These are phyloP conservation scores for Penicillium odoratum DNA, from an alignment of 495 filamentous ascomycete genomes.

Conservation along the genomic window DNA sequence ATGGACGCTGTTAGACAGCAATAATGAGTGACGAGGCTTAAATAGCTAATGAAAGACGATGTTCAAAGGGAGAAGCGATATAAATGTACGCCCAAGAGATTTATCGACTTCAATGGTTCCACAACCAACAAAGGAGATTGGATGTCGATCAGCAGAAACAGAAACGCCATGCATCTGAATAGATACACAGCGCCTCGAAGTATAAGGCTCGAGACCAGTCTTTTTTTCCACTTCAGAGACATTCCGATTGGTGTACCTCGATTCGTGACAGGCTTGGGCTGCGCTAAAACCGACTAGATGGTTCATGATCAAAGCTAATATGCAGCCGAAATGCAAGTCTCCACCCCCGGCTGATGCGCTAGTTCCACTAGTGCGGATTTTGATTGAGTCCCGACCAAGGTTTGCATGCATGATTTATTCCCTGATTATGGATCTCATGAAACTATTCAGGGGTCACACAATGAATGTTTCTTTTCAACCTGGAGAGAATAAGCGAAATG, in stretches of 20 bases:
- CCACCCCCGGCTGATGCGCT: not conserved
- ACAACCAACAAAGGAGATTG: not conserved
- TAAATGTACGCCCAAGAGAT: not conserved
- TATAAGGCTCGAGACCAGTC: not conserved
- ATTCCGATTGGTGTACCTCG: not conserved
- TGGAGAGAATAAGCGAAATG: not conserved
- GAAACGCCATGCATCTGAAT: not conserved
- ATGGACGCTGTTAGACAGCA: constrained; percentile 22
- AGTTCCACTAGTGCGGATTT: constrained; percentile 1
- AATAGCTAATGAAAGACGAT: not conserved
- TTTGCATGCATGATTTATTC: not conserved
- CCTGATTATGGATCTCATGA: not conserved
- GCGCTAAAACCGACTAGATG: not conserved
- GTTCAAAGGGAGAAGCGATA: not conserved
- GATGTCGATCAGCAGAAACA: not conserved
- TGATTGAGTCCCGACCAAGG: not conserved
- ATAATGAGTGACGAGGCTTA: not conserved
- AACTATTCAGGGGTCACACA: not conserved
- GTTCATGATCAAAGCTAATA: not conserved
- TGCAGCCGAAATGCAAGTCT: not conserved
- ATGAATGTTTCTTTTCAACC: not conserved
- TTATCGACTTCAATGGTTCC: not conserved
- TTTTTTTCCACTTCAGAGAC: not conserved
- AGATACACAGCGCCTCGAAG: not conserved
- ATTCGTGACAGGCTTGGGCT: not conserved